Base-by-base conservation (phyloP, 495 filamentous ascomycete genomes). In the Penicillium pulvis region DNA sequence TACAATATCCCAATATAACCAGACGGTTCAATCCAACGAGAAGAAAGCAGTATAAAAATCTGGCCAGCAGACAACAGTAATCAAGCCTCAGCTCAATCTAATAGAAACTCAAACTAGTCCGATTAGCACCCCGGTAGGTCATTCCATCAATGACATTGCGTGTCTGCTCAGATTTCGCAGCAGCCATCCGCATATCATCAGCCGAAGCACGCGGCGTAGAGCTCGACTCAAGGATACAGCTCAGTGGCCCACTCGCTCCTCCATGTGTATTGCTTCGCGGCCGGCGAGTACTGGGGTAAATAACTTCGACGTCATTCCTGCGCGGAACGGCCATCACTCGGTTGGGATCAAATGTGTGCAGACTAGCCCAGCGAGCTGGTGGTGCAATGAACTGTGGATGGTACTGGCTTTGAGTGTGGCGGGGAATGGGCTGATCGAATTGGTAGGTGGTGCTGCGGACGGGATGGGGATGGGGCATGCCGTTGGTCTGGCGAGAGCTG, bases 261-360 rank as follows among this genome's bases (percentile, higher is more conserved):
- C 71, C 70, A 17, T 67, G 71, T 0, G 74, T 78, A 20, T 51
- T 72, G 55, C 75, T 79, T 39, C 75, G 74, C 4, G 72, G 58
- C 1, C 75, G 70, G 12, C 75, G 68, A 14, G 68, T 72, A 51
- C 69, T 77, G 9, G 72, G 67, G 55, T 76, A 78, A 39, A 69
- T 62, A 23, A 76, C 28, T 12, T 75, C 70, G 30, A 70, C 67
- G 24, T 76, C 75, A 26, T 67, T 69, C 35, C 74, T 64, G 28
- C 70, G 71, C 2, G 67, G 56, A 20, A 63, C 53, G 0, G 65
- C 62, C 7, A 68, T 44, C 4, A 59, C 58, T 16, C 62, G 72
- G 10, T 58, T 52, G 0, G 64, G 62, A 11, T 69, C 67, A 46
- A 65, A 65, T 14, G 58, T 60, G 1, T 62, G 63, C 16, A 65